Percentiles rank a stretch among this genome's conserved stretches.
Conservation (phyloP, 805 yeast species). For the Yarrowia osloensis region DNA sequence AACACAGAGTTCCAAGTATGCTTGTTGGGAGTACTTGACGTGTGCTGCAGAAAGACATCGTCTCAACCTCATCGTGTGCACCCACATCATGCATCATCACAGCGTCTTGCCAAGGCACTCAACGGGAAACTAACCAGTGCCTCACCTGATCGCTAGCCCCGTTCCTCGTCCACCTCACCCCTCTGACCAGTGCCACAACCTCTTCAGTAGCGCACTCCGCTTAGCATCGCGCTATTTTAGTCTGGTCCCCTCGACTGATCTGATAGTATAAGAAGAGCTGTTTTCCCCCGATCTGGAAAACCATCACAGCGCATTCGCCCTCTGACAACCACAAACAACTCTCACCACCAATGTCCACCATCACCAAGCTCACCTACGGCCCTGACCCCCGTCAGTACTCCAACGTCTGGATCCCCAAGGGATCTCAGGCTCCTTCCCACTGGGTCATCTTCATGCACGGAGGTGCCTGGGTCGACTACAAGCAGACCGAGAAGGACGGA, state of each 20-base stretch:
- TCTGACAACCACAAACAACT: background rate
- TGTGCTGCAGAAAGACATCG: background rate
- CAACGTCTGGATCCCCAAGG: conserved; percentile 2
- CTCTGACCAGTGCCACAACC: background rate
- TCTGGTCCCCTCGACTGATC: background rate
- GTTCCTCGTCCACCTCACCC: background rate
- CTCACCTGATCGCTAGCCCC: background rate
- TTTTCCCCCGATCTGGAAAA: background rate
- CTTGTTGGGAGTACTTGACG: background rate
- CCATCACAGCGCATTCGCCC: background rate
- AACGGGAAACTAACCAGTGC: background rate
- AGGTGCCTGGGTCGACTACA: conserved; percentile 83
- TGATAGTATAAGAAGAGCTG: background rate
- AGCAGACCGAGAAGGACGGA: conserved; percentile 61
- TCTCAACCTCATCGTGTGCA: background rate
- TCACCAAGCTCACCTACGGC: conserved; percentile 9
- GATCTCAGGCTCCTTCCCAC: conserved; percentile 1
- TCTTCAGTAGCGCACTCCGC: background rate
- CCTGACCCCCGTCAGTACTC: conserved; percentile 14
- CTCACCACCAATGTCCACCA: conserved; percentile 1
- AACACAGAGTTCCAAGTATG: background rate
- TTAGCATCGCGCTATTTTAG: conserved; percentile 18
- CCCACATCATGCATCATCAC: background rate
- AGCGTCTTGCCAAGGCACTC: background rate
- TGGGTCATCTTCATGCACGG: conserved; percentile 70